Conservation (phyloP, 306 rosid species). For the Prinsepia uniflora region DNA sequence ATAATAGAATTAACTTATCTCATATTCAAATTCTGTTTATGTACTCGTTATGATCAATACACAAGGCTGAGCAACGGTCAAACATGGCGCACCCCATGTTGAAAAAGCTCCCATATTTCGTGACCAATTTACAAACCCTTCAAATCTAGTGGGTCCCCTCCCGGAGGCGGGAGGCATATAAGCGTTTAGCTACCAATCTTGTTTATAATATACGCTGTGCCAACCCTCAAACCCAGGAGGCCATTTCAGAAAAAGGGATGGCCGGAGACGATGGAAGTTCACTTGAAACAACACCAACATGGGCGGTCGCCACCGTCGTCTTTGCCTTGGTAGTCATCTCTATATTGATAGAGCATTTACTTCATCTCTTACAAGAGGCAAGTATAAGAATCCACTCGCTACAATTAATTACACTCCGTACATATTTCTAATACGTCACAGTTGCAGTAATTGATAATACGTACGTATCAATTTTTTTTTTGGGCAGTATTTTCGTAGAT, state of each 20-base stretch:
- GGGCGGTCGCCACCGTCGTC: conserved; percentile 59
- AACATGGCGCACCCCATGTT: conserved; percentile 13
- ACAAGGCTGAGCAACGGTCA: not conserved
- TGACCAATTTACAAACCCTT: not conserved
- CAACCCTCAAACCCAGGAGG: too few species aligned
- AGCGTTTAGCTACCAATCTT: not conserved
- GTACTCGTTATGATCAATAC: too few species aligned
- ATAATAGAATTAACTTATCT: too few species aligned
- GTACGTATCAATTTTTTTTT: not conserved
- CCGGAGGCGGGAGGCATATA: not conserved
- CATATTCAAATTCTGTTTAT: too few species aligned
- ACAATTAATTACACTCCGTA: too few species aligned
- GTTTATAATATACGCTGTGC: too few species aligned
- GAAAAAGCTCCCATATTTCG: not conserved
- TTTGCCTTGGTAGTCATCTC: conserved; percentile 39
- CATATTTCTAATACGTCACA: too few species aligned
- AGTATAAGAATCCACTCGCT: too few species aligned
- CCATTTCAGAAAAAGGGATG: conserved; percentile 6
- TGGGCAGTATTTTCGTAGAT: conserved; percentile 37
- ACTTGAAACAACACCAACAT: conserved; percentile 54
- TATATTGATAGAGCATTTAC: conserved; percentile 38
- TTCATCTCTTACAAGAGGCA: conserved; percentile 40
- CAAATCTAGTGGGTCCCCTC: not conserved
- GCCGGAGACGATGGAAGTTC: conserved; percentile 20
- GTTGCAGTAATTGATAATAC: too few species aligned